These are phyloP conservation scores for Aspergillus tamarii DNA, from an alignment of 2,329 filamentous ascomycete species.

Conservation along the genomic window DNA sequence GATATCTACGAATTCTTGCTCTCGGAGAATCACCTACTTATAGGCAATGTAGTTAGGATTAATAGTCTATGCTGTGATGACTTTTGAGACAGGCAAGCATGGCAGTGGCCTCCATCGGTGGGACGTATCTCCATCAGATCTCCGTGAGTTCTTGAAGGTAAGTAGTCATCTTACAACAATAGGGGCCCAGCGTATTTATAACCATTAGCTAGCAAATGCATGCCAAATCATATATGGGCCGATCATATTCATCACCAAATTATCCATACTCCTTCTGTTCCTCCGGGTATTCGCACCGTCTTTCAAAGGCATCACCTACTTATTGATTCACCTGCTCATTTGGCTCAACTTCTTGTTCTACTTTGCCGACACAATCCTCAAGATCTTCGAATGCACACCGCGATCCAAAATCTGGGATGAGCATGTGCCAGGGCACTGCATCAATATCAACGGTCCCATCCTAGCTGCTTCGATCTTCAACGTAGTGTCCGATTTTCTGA, in stretches of 20 bases:
- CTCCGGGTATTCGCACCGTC: constrained; percentile 29
- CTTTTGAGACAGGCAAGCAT: constrained; percentile 24
- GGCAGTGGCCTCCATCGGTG: constrained; percentile 25
- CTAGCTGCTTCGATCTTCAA: constrained; percentile 27
- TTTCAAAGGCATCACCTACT: constrained; percentile 20
- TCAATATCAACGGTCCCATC: constrained; percentile 28
- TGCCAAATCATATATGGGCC: constrained; percentile 32
- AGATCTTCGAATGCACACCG: constrained; percentile 31
- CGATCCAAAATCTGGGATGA: constrained; percentile 28
- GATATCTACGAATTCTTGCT: neutral
- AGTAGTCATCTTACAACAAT: neutral
- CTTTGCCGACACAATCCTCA: constrained; percentile 25
- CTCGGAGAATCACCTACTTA: neutral
- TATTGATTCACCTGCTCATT: constrained; percentile 28
- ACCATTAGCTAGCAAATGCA: constrained; percentile 24
- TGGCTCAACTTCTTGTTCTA: constrained; percentile 32
- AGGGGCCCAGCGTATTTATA: neutral
- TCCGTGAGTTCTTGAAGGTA: constrained; percentile 23
- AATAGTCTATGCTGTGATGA: constrained; percentile 25
- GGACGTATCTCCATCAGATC: constrained; percentile 22
- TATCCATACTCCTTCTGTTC: constrained; percentile 34
- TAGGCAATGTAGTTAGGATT: constrained; percentile 24
- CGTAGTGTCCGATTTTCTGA: constrained; percentile 27
- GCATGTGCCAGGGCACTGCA: constrained; percentile 23
- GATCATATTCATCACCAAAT: constrained; percentile 33